phyloP scores from a whole-genome alignment of 495 filamentous ascomycete species.

The Friedmanniomyces simplex region DNA sequence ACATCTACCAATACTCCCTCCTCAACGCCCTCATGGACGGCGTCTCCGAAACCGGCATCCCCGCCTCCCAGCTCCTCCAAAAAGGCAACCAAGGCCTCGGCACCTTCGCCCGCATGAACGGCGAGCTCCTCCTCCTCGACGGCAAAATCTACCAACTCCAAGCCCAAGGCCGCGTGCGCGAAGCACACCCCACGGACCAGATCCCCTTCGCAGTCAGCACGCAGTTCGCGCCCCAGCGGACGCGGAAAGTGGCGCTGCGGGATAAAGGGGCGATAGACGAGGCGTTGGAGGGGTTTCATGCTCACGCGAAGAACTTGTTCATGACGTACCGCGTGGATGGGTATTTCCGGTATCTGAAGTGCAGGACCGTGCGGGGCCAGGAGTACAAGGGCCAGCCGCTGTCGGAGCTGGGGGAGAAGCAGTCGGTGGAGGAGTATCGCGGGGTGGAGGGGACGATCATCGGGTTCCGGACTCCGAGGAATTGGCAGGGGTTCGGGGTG shows the following conservation, averaged over 20 bases:
- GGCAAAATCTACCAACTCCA: constrained; percentile 38
- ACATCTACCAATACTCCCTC: constrained; percentile 43
- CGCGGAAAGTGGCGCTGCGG: neutral
- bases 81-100: constrained; percentile 44
- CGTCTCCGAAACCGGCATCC: constrained; percentile 34
- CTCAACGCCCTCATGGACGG: constrained; percentile 45
- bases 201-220: constrained; percentile 39
- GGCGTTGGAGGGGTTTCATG: constrained; percentile 27
- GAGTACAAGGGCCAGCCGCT: constrained; percentile 32
- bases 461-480: constrained; percentile 35
- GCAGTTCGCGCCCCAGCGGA: constrained; percentile 28
- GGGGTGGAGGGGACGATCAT: constrained; percentile 36
- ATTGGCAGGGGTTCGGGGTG: constrained; percentile 40
- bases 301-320: constrained; percentile 32
- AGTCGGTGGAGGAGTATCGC: constrained; percentile 31
- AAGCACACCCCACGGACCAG: constrained; percentile 24
- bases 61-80: constrained; percentile 28
- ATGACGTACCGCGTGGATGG: constrained; percentile 34
- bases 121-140: constrained; percentile 45
- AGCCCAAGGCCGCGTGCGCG: constrained; percentile 27
- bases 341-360: constrained; percentile 29
- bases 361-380: constrained; percentile 31
- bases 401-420: constrained; percentile 33
- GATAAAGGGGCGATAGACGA: constrained; percentile 19
- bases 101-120: constrained; percentile 40